Base-by-base conservation (phyloP, 2,329 filamentous ascomycete genomes). In the Escovopsis sp. region DNA sequence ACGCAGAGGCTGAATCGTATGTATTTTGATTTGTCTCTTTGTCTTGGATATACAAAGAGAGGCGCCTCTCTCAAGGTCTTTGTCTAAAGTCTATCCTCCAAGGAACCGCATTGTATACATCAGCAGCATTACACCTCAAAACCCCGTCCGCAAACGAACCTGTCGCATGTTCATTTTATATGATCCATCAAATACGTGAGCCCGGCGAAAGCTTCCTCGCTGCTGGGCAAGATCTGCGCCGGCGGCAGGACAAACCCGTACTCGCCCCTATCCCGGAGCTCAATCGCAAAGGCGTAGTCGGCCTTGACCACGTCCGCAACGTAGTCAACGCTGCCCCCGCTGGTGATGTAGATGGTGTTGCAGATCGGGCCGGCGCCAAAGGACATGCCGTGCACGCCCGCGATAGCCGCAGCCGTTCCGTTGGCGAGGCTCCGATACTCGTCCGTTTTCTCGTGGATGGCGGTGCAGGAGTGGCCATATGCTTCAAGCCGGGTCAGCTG, bases 401-500 rank as follows among this genome's bases (percentile, higher is more conserved):
- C 54, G 45, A 79, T 68, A 16, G 71, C 72, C 2, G 61, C 56
- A 13, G 65, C 63, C 5, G 63, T 60, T 6, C 59, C 61, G 12
- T 48, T 46, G 3, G 69, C 66, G 1, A 79, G 60, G 1, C 52
- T 48, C 43, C 65, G 58, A 40, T 72, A 63, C 35, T 64, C 56
- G 7, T 57, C 48, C 37, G 68, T 55, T 40, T 71, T 66, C 34
- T 59, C 53, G 5, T 66, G 49, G 11, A 56, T 49, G 13, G 51
- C 57, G 16, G 53, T 55, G 57, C 72, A 77, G 4, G 65, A 66
- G 54, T 74, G 77, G 26, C 73, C 73, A 45, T 76, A 78, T 2
- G 69, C 60, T 40, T 46, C 39, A 72, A 62, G 70, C 59, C 27
- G 64, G 53, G 42, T 72, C 12, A n/a, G 8, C 29, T 34, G n/a